A percentile compares a stretch with the other conserved stretches of the same genome.
Conservation (phyloP, 148 eudicot species). For the Persicaria tinctoria region DNA sequence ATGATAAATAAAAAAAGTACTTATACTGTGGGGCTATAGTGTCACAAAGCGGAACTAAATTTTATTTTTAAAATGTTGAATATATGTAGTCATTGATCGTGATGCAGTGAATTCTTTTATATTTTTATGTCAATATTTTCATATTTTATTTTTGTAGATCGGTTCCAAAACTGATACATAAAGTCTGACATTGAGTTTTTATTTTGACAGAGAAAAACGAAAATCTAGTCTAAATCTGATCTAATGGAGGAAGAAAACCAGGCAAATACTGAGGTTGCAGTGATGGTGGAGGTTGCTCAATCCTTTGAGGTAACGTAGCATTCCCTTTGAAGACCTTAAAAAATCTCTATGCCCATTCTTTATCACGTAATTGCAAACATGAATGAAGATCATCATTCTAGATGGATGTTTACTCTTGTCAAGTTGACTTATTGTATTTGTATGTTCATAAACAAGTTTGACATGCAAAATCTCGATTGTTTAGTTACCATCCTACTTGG, state of each 20-base stretch:
- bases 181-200: neutral
- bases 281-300: neutral
- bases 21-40: neutral
- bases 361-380: neutral
- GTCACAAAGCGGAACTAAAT: neutral
- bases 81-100: neutral
- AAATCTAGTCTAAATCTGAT: neutral
- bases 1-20: neutral
- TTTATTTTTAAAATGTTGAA: neutral
- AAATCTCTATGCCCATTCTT: neutral
- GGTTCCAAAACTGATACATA: neutral
- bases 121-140: neutral
- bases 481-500: neutral
- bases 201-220: neutral
- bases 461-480: neutral
- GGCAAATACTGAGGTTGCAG: neutral
- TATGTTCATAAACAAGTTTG: neutral
- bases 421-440: too few species aligned
- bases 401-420: neutral
- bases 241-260: slow-evolving; percentile 1
- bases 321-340: neutral
- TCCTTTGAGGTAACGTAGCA: neutral
- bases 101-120: neutral
- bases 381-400: neutral
- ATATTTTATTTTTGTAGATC: neutral